Conservation (phyloP, 2,329 filamentous ascomycete species). For the Fusarium sp. region DNA sequence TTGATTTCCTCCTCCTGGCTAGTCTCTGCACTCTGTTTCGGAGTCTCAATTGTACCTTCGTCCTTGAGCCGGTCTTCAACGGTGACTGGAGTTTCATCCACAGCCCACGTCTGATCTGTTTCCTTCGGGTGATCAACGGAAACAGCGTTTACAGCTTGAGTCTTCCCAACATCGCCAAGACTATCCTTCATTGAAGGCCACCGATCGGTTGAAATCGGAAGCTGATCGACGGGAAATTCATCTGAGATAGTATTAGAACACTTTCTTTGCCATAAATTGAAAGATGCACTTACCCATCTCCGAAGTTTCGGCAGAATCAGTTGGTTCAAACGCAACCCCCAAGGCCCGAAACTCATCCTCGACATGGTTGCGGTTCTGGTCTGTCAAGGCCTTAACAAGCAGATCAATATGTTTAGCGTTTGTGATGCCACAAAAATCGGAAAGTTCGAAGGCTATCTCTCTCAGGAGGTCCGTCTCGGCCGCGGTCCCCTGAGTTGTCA, state of each 20-base stretch:
- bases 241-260: not conserved
- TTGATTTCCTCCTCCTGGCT: not conserved
- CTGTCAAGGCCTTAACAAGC: not conserved
- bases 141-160: not conserved
- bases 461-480: not conserved
- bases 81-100: not conserved
- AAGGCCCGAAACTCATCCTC: not conserved
- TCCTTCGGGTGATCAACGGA: not conserved
- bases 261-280: not conserved
- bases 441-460: not conserved
- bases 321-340: not conserved
- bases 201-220: not conserved
- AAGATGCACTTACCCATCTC: not conserved
- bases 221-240: not conserved
- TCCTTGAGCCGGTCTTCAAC: not conserved
- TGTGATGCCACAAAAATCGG: not conserved
- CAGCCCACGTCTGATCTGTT: not conserved
- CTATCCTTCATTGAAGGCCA: not conserved
- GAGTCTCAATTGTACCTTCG: not conserved
- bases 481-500: not conserved
- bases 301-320: not conserved
- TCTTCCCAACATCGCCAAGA: not conserved
- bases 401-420: not conserved
- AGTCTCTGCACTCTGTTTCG: not conserved
- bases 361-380: not conserved